A percentile compares a stretch with the other conserved stretches of the same genome.
phyloP scores from a whole-genome alignment of 2,329 filamentous ascomycete genomes.

The Periglandula ipomoeae region DNA sequence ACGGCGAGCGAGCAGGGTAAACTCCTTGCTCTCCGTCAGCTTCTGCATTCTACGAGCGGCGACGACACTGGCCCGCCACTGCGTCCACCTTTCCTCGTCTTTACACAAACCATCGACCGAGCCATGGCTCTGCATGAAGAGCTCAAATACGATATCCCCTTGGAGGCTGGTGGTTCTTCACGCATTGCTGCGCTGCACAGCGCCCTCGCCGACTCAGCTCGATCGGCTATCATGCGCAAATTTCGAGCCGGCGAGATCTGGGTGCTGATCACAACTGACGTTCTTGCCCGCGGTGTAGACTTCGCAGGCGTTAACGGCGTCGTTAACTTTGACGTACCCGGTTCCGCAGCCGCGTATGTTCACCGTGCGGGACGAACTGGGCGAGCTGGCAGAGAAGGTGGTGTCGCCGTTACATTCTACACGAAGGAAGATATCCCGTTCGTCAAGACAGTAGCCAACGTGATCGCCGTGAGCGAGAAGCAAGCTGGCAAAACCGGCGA shows the following conservation, averaged over 20 bases:
- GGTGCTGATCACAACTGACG: slow-evolving; percentile 92
- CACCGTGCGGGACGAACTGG: slow-evolving; percentile 90
- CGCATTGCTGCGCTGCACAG: slow-evolving; percentile 88
- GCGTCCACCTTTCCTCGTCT: slow-evolving; percentile 85
- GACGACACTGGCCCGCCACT: slow-evolving; percentile 50
- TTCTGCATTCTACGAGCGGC: slow-evolving; percentile 65
- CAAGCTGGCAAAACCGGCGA: slow-evolving; percentile 46
- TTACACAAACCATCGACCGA: slow-evolving; percentile 90
- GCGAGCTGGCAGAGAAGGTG: slow-evolving; percentile 76
- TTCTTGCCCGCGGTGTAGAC: slow-evolving; percentile 85
- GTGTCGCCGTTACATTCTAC: slow-evolving; percentile 87
- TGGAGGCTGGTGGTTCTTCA: slow-evolving; percentile 72
- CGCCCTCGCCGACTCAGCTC: slow-evolving; percentile 65
- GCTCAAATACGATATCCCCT: slow-evolving; percentile 87
- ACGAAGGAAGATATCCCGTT: slow-evolving; percentile 88
- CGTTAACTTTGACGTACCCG: slow-evolving; percentile 94
- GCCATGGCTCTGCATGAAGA: slow-evolving; percentile 83
- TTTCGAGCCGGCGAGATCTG: slow-evolving; percentile 91
- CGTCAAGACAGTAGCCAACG: slow-evolving; percentile 85
- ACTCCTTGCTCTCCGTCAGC: slow-evolving; percentile 79
- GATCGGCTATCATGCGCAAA: slow-evolving; percentile 74
- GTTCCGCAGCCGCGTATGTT: slow-evolving; percentile 81
- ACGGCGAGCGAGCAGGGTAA: slow-evolving; percentile 91
- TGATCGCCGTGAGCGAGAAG: slow-evolving; percentile 76
- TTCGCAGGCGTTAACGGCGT: slow-evolving; percentile 93